phyloP scores from a whole-genome alignment of 306 rosid species.

The Hippophae tibetana region DNA sequence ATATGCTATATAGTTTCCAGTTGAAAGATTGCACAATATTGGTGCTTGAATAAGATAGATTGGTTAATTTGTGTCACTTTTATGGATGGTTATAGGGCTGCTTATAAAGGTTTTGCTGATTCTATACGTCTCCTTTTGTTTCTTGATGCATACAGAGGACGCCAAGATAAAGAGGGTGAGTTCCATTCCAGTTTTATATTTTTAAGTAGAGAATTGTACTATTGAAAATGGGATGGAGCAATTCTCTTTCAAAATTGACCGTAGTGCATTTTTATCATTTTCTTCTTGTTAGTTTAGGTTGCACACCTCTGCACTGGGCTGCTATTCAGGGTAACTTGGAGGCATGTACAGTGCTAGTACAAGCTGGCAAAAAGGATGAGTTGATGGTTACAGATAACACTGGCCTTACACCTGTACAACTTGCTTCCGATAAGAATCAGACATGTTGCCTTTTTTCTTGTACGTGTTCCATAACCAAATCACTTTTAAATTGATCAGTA shows the following conservation, averaged over 20 bases:
- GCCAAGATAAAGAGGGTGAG: constrained; percentile 95
- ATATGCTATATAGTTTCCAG: neutral
- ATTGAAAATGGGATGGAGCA: constrained; percentile 17
- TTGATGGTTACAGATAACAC: constrained; percentile 79
- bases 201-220: neutral
- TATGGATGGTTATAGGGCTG: constrained; percentile 67
- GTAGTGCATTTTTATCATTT: constrained; percentile 10
- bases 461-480: constrained; percentile 53
- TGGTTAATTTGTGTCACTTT: neutral
- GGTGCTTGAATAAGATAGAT: neutral
- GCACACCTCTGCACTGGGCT: constrained; percentile 99
- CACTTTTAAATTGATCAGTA: constrained; percentile 30
- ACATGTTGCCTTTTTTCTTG: constrained; percentile 99
- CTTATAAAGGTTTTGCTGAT: constrained; percentile 98
- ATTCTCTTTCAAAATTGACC: neutral
- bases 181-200: constrained; percentile 7
- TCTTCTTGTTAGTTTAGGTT: constrained; percentile 42
- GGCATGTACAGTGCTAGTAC: constrained; percentile 95
- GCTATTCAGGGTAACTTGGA: constrained; percentile 93
- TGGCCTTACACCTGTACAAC: constrained; percentile 98
- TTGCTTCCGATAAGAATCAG: constrained; percentile 92
- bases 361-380: constrained; percentile 97
- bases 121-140: constrained; percentile 80
- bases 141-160: constrained; percentile 82
- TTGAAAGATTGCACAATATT: neutral